Conservation (phyloP, 2,329 filamentous ascomycete genomes). For the Mycocentrospora acerina region DNA sequence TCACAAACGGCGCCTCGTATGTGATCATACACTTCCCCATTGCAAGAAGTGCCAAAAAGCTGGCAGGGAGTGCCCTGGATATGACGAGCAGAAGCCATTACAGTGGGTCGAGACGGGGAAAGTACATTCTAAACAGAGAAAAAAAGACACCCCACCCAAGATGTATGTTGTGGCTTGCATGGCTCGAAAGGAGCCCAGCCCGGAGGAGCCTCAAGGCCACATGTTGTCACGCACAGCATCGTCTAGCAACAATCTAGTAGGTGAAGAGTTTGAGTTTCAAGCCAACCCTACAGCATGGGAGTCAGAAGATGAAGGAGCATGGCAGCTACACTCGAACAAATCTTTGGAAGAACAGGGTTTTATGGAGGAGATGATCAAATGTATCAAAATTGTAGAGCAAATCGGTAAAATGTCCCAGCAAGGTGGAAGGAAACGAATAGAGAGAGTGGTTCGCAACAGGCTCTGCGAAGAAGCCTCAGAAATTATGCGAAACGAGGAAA, state of each 20-base stretch:
- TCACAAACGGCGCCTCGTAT: conserved; percentile 33
- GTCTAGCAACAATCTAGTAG: not conserved
- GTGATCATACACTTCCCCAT: conserved; percentile 33
- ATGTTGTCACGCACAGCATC: not conserved
- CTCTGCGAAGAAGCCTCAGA: conserved; percentile 14
- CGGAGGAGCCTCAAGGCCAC: not conserved
- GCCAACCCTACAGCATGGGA: not conserved
- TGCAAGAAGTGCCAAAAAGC: conserved; percentile 34
- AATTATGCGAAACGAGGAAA: conserved; percentile 11
- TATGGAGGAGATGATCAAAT: conserved; percentile 1
- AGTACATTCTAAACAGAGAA: conserved; percentile 27
- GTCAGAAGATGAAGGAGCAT: not conserved
- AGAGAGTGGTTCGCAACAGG: conserved; percentile 14
- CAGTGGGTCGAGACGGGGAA: conserved; percentile 35
- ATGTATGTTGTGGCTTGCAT: conserved; percentile 7
- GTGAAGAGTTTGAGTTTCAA: not conserved
- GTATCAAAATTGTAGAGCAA: conserved; percentile 1
- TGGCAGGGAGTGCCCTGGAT: conserved; percentile 34
- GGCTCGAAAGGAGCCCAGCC: not conserved
- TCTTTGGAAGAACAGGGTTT: conserved; percentile 5
- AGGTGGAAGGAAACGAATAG: conserved; percentile 14
- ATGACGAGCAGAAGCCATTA: conserved; percentile 35
- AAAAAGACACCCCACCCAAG: conserved; percentile 15
- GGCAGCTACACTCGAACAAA: conserved; percentile 5
- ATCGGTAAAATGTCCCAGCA: conserved; percentile 8